phyloP scores from a whole-genome alignment of 306 rosid species.

The Casuarina glauca region DNA sequence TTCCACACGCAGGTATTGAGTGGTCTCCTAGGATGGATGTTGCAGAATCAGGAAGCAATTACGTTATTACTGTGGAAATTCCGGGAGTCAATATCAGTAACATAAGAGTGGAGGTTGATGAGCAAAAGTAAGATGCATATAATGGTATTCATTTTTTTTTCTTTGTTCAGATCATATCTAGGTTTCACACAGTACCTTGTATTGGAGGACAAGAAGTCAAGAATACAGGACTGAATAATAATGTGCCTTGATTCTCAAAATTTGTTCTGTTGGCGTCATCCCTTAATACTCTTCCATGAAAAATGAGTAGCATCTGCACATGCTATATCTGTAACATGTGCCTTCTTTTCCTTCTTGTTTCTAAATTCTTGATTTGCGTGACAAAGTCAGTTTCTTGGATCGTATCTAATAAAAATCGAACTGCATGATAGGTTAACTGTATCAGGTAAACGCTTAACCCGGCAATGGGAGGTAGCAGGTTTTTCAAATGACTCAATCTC shows the following conservation, averaged over 20 bases:
- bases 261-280: neutral
- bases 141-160: constrained; percentile 4
- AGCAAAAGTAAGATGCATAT: constrained; percentile 59
- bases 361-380: neutral
- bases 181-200: no score
- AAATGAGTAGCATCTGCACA: neutral
- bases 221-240: neutral
- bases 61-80: constrained; percentile 67
- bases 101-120: constrained; percentile 83
- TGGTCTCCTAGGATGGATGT: constrained; percentile 87
- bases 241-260: neutral
- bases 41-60: constrained; percentile 63
- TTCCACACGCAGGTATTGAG: constrained; percentile 39
- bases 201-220: neutral
- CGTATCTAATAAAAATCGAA: constrained; percentile 7
- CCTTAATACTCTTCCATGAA: neutral
- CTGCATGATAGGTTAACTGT: constrained; percentile 53
- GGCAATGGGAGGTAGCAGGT: constrained; percentile 31
- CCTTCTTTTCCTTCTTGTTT: neutral
- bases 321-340: neutral
- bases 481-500: constrained; percentile 44
- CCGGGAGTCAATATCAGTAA: constrained; percentile 68
- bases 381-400: neutral
- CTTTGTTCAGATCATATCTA: neutral
- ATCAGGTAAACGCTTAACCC: constrained; percentile 49